Evolutionary conservation across 495 filamentous ascomycete species (phyloP).

Genomic region (Tuber indicum): DNA sequence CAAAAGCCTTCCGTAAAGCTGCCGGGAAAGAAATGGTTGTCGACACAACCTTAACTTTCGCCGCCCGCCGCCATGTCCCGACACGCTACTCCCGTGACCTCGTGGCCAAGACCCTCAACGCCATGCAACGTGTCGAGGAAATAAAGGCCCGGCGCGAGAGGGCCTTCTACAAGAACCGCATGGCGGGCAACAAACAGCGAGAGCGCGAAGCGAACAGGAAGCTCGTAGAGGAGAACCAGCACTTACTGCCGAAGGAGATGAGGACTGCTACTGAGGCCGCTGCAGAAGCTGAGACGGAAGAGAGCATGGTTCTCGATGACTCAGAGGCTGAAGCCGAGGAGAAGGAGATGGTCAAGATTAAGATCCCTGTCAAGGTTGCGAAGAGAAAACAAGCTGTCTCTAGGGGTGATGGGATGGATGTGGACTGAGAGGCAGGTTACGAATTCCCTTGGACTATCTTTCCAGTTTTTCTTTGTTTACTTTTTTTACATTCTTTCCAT

Average conservation of each 20-base stretch:
- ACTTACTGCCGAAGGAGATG: constrained; percentile 64
- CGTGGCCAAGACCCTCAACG: constrained; percentile 74
- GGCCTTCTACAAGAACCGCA: constrained; percentile 83
- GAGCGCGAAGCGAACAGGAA: constrained; percentile 72
- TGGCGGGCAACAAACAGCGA: constrained; percentile 79
- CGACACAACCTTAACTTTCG: constrained; percentile 87
- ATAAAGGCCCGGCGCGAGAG: constrained; percentile 76
- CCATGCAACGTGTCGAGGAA: constrained; percentile 86
- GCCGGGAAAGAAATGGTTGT: constrained; percentile 88
- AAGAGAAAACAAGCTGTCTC: constrained; percentile 29
- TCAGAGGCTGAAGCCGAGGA: constrained; percentile 24
- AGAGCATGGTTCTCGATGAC: constrained; percentile 36
- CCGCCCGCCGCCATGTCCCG: constrained; percentile 85
- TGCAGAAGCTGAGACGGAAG: constrained; percentile 49
- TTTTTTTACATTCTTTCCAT: background rate
- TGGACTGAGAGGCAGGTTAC: constrained; percentile 28
- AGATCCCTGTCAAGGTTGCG: constrained; percentile 23
- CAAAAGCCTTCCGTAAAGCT: constrained; percentile 71
- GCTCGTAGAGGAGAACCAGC: constrained; percentile 84
- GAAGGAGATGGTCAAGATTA: constrained; percentile 32
- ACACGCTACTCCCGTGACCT: constrained; percentile 91
- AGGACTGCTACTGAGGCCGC: constrained; percentile 53
- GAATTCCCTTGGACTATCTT: background rate
- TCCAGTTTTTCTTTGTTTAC: background rate
- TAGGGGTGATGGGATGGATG: constrained; percentile 37